Conservation (phyloP, 768 basidiomycete species). For the Termitomyces sp. region DNA sequence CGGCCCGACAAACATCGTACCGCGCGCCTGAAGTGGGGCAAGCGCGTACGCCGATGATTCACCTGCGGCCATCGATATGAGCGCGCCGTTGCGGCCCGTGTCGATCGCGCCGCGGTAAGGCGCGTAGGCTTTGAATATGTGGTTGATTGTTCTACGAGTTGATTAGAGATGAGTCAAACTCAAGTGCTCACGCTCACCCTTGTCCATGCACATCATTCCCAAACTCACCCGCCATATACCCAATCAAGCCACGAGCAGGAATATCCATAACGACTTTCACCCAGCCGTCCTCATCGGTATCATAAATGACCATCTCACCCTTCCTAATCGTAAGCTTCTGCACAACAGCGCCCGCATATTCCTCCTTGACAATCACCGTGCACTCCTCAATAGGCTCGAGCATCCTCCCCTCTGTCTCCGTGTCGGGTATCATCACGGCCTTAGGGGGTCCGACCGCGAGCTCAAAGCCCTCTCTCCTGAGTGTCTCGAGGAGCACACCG, state of each 20-base stretch:
- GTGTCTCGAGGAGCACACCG: slow-evolving; percentile 44
- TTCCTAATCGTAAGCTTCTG: slow-evolving; percentile 48
- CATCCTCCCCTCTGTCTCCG: slow-evolving; percentile 28
- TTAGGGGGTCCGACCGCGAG: slow-evolving; percentile 43
- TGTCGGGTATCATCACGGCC: slow-evolving; percentile 41
- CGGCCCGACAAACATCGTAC: slow-evolving; percentile 39
- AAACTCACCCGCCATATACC: slow-evolving; percentile 49
- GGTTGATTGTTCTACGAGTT: slow-evolving; percentile 48
- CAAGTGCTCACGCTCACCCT: too few relatives aligned
- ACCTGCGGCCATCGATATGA: slow-evolving; percentile 42
- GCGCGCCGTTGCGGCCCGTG: slow-evolving; percentile 41
- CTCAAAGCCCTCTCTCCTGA: slow-evolving; percentile 46
- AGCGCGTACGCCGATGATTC: slow-evolving; percentile 44
- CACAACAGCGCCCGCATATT: slow-evolving; percentile 42
- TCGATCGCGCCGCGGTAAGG: slow-evolving; percentile 38
- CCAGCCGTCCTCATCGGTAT: slow-evolving; percentile 41
- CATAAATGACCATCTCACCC: slow-evolving; percentile 42
- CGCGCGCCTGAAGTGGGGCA: slow-evolving; percentile 43
- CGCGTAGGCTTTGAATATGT: slow-evolving; percentile 47
- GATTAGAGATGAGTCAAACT: too few relatives aligned
- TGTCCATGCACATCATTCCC: slow-evolving; percentile 47
- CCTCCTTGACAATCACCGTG: slow-evolving; percentile 38
- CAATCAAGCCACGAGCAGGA: slow-evolving; percentile 42
- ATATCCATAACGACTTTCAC: slow-evolving; percentile 43
- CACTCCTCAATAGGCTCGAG: slow-evolving; percentile 45